Conservation (phyloP, 768 basidiomycete species). For the Amanita pseudoporphyria region DNA sequence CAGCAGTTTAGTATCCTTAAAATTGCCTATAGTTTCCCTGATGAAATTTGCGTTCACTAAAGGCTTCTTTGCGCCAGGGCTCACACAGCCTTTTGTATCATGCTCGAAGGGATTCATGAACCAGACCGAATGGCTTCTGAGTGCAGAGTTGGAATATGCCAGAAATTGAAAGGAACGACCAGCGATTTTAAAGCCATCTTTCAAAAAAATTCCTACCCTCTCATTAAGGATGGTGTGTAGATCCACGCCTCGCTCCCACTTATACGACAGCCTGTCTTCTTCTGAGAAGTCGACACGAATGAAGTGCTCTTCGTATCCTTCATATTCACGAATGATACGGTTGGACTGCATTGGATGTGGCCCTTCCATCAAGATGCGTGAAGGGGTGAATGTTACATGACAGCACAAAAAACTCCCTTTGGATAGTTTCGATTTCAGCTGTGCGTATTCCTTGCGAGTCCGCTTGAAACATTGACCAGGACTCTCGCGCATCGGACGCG, state of each 20-base stretch:
- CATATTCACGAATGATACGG: slow-evolving; percentile 63
- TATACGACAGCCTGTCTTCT: slow-evolving; percentile 67
- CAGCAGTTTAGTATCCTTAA: slow-evolving; percentile 37
- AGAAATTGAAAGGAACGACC: slow-evolving; percentile 71
- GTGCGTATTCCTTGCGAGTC: slow-evolving; percentile 20
- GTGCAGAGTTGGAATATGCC: slow-evolving; percentile 71
- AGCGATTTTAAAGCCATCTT: slow-evolving; percentile 58
- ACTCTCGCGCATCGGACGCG: slow-evolving; percentile 27
- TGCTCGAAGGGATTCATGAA: slow-evolving; percentile 59
- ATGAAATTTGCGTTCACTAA: slow-evolving; percentile 49
- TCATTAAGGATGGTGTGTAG: slow-evolving; percentile 42
- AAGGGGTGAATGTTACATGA: slow-evolving; percentile 71
- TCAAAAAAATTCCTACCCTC: slow-evolving; percentile 50
- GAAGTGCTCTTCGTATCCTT: slow-evolving; percentile 54
- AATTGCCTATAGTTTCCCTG: slow-evolving; percentile 58
- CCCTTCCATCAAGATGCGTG: slow-evolving; percentile 64
- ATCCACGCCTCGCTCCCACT: slow-evolving; percentile 63
- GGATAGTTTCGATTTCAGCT: slow-evolving; percentile 15
- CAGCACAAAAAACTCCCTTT: slow-evolving; percentile 51
- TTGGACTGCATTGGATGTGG: slow-evolving; percentile 73
- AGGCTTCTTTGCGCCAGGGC: neutral
- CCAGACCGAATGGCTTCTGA: slow-evolving; percentile 79
- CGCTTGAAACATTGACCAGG: slow-evolving; percentile 33
- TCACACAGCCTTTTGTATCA: slow-evolving; percentile 11
- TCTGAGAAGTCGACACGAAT: slow-evolving; percentile 80